These are phyloP conservation scores for Paracamarosporium sp. DNA, from an alignment of 2,329 filamentous ascomycete species.

Conservation along the genomic window DNA sequence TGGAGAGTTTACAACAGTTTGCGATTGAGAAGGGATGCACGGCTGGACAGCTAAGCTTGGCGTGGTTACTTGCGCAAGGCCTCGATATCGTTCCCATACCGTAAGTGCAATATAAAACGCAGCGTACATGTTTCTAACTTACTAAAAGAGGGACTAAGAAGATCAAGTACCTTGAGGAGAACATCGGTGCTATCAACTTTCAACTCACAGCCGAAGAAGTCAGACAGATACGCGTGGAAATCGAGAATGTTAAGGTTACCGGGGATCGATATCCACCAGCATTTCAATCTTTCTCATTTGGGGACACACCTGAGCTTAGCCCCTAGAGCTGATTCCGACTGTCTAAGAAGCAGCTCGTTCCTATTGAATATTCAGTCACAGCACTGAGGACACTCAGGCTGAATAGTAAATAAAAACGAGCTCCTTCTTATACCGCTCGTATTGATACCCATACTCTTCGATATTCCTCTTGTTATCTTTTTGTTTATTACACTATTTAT, in stretches of 20 bases:
- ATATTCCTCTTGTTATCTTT: neutral
- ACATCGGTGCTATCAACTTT: conserved; percentile 19
- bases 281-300: conserved; percentile 9
- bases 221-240: conserved; percentile 19
- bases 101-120: neutral
- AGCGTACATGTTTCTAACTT: neutral
- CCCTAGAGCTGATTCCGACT: neutral
- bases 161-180: conserved; percentile 24
- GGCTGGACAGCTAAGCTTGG: conserved; percentile 60
- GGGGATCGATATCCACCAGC: conserved; percentile 15
- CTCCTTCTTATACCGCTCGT: too few relatives aligned
- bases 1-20: conserved; percentile 33
- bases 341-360: neutral
- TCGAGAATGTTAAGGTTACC: conserved; percentile 14
- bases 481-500: conserved; percentile 1
- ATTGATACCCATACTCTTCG: too few relatives aligned
- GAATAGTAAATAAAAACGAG: too few relatives aligned
- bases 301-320: conserved; percentile 11
- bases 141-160: conserved; percentile 39
- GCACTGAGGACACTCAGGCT: too few relatives aligned
- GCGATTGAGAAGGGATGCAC: conserved; percentile 58
- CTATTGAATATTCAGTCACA: too few relatives aligned
- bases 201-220: conserved; percentile 21
- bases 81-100: conserved; percentile 63
- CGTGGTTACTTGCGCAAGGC: conserved; percentile 45